Conservation (phyloP, 108 stramenopile species). For the Nannochloropsis salina region DNA sequence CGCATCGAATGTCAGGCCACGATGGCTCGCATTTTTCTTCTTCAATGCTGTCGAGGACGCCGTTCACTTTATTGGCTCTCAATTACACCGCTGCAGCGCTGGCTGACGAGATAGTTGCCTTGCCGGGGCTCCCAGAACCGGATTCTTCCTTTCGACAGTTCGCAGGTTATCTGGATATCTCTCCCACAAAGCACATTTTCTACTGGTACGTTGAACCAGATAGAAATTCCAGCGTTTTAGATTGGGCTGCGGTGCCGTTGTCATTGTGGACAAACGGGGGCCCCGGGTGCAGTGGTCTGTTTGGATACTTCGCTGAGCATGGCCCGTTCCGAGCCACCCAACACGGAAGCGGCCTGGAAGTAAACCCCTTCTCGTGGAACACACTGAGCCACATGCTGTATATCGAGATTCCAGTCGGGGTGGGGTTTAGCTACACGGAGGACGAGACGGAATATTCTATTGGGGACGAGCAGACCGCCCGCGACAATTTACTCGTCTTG, state of each 20-base stretch:
- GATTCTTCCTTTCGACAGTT: background rate
- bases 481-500: slow-evolving; percentile 41
- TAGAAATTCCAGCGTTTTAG: background rate
- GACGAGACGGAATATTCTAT: slow-evolving; percentile 28
- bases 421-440: slow-evolving; percentile 36
- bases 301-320: slow-evolving; percentile 55
- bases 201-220: slow-evolving; percentile 37
- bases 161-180: background rate
- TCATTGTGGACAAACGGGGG: slow-evolving; percentile 57
- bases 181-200: slow-evolving; percentile 22
- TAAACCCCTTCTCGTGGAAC: slow-evolving; percentile 57
- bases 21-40: background rate
- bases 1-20: background rate
- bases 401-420: slow-evolving; percentile 31
- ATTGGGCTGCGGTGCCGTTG: slow-evolving; percentile 22
- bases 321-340: slow-evolving; percentile 50
- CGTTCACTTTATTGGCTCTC: background rate
- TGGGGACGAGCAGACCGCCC: slow-evolving; percentile 33
- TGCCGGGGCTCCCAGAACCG: background rate
- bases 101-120: background rate
- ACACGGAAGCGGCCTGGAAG: slow-evolving; percentile 35
- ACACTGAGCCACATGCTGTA: slow-evolving; percentile 34
- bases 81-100: background rate
- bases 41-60: background rate
- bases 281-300: slow-evolving; percentile 54